These are phyloP conservation scores for Sphagnum fallax DNA, from an alignment of 228 moss, liverwort and hornwort genomes.

Conservation along the genomic window DNA sequence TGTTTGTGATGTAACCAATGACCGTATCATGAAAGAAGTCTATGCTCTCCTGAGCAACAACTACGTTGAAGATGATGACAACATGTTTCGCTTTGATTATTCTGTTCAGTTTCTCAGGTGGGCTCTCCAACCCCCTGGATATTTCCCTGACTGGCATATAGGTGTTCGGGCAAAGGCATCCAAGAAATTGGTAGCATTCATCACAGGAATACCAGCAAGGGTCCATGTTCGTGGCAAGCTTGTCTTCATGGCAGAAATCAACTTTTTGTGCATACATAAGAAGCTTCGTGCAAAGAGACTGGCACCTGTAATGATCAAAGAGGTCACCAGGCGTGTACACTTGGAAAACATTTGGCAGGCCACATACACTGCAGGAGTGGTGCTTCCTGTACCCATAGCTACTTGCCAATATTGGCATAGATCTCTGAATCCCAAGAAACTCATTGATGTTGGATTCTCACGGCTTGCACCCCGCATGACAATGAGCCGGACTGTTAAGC, in stretches of 20 bases:
- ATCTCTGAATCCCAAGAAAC: conserved; percentile 54
- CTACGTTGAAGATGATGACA: conserved; percentile 62
- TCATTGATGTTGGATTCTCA: conserved; percentile 52
- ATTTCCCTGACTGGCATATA: conserved; percentile 50
- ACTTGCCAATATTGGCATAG: conserved; percentile 61
- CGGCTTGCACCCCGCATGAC: conserved; percentile 56
- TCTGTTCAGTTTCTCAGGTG: conserved; percentile 50
- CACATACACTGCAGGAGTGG: conserved; percentile 49
- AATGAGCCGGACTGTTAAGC: conserved; percentile 53
- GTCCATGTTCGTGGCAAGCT: conserved; percentile 22
- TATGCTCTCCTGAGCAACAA: conserved; percentile 46
- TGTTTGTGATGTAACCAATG: conserved; percentile 39
- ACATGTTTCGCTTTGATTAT: conserved; percentile 62
- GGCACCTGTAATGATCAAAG: conserved; percentile 49
- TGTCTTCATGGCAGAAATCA: conserved; percentile 49
- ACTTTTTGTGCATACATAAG: conserved; percentile 58
- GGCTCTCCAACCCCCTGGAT: conserved; percentile 51
- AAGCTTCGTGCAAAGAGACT: conserved; percentile 55
- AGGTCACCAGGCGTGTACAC: conserved; percentile 50
- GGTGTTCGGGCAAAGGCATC: conserved; percentile 47
- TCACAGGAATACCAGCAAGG: conserved; percentile 47
- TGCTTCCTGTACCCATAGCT: conserved; percentile 48
- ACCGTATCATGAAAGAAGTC: conserved; percentile 44
- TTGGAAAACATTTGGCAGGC: conserved; percentile 56
- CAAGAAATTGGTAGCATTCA: conserved; percentile 54